Conservation (phyloP, 805 yeast species). For the Lipomyces sp. region DNA sequence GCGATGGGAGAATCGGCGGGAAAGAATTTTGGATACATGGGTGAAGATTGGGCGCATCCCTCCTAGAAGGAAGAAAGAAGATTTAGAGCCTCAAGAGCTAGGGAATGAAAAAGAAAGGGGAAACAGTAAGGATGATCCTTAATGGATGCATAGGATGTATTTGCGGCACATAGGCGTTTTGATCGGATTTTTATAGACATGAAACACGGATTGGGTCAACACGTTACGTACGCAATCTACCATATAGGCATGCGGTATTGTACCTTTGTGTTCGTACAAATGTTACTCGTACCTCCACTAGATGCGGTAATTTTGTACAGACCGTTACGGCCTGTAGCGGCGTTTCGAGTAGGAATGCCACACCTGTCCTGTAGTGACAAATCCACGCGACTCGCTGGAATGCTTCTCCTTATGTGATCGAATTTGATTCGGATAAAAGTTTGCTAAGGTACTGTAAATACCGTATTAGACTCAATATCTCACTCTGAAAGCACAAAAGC, state of each 20-base stretch:
- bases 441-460: not conserved
- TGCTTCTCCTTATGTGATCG: not conserved
- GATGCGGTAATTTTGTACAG: no score
- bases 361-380: not conserved
- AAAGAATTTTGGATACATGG: constrained; percentile 32
- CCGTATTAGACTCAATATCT: not conserved
- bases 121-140: constrained; percentile 4
- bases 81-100: not conserved
- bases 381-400: not conserved
- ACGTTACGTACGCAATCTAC: no score
- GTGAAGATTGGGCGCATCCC: constrained; percentile 17
- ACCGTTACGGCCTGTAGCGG: not conserved
- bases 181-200: not conserved
- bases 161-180: not conserved
- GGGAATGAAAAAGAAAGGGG: not conserved
- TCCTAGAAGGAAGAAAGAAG: constrained; percentile 7
- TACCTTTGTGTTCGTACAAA: no score
- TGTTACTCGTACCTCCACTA: no score
- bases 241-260: no score
- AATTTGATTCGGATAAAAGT: not conserved
- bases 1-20: constrained; percentile 62
- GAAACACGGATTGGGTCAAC: not conserved
- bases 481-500: not conserved
- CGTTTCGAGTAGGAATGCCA: not conserved
- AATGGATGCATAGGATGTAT: not conserved